Evolutionary conservation across 306 rosid genomes (phyloP).

Genomic region (Dalbergia cultrata): DNA sequence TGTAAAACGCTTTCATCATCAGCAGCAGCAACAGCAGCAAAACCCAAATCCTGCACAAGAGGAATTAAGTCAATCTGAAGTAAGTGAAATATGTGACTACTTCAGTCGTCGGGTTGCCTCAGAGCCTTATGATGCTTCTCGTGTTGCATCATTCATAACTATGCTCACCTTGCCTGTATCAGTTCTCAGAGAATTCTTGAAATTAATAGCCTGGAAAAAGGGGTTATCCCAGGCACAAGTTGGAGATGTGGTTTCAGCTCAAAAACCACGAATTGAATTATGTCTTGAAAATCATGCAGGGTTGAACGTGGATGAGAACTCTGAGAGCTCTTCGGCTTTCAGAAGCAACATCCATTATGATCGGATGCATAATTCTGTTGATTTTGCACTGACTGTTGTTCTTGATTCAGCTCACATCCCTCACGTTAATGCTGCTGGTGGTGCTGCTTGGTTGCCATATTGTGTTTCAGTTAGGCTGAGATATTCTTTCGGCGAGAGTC

Average conservation of each 20-base stretch:
- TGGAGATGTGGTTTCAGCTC: conserved; percentile 88
- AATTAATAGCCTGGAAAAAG: conserved; percentile 97
- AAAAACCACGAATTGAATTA: conserved; percentile 93
- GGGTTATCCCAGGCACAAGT: conserved; percentile 85
- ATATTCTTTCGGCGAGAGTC: conserved; percentile 84
- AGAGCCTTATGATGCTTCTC: conserved; percentile 99
- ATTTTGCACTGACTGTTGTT: conserved; percentile 94
- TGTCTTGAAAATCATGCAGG: conserved; percentile 98
- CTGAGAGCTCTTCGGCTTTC: conserved; percentile 70
- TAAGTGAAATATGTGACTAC: conserved; percentile 95
- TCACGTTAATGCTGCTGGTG: conserved; percentile 90
- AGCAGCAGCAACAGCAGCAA: conserved; percentile 87
- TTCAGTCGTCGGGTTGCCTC: conserved; percentile 99
- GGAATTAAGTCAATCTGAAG: conserved; percentile 87
- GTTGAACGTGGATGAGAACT: conserved; percentile 61
- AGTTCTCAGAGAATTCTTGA: conserved; percentile 92
- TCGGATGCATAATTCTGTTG: conserved; percentile 86
- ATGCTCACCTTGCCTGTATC: conserved; percentile 96
- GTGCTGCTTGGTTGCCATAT: conserved; percentile 99
- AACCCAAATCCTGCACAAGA: conserved; percentile 81
- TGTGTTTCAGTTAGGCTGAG: conserved; percentile 93
- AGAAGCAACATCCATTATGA: conserved; percentile 95
- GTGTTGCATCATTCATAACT: conserved; percentile 98
- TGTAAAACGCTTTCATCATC: conserved; percentile 98
- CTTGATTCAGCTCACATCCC: conserved; percentile 97